Evolutionary conservation across 352 stramenopile genomes (phyloP), one percentile per base, ranked within the genome.

Genomic region (Globisporangium nunn): DNA sequence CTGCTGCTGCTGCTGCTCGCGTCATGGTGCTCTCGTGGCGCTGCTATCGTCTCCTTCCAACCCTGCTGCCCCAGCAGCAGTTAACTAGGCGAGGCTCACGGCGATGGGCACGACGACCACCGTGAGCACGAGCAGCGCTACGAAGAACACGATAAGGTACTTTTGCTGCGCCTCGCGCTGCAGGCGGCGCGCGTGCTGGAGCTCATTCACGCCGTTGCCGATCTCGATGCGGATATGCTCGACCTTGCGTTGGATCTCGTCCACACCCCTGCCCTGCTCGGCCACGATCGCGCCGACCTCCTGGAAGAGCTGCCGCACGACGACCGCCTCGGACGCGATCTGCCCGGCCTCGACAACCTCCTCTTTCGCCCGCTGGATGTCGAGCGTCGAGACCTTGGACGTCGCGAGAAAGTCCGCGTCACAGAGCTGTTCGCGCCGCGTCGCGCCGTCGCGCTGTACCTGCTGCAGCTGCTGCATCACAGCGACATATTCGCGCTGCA

Each of bases 281-380:
- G 65, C 64, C 6, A 89, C 64, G 50, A 91, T 72, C n/a, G 64
- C 61, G 31, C 76, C 76, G 0, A 90, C 78, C 52, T 91, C 66
- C 37, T 73, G 78, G 64, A 91, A 91, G 6, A 88, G 59, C 18
- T 81, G 71, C 52, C 86, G 86, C 17, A 93, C 77, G 15, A 81
- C 64, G 18, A 82, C 72, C 11, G 81, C 78, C 54, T 91, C 82
- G 37, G 67, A 54, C 4, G 70, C 76, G 45, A 93, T 77, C 59
- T 87, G 72, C 11, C 78, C 64, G 12, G 79, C 75, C 54, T 87
- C 77, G 15, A 80, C 64, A n/a, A 87, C 72, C 37, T 89, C 81
- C 46, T 91, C 82, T 43, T 93, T 90, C 0, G 82, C 80, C n/a
- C 68, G 68, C 47, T 93, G 77, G 46, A 93, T 67, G 30, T 93